Base-by-base conservation (phyloP, 768 basidiomycete genomes). In the Mycena haematopus region DNA sequence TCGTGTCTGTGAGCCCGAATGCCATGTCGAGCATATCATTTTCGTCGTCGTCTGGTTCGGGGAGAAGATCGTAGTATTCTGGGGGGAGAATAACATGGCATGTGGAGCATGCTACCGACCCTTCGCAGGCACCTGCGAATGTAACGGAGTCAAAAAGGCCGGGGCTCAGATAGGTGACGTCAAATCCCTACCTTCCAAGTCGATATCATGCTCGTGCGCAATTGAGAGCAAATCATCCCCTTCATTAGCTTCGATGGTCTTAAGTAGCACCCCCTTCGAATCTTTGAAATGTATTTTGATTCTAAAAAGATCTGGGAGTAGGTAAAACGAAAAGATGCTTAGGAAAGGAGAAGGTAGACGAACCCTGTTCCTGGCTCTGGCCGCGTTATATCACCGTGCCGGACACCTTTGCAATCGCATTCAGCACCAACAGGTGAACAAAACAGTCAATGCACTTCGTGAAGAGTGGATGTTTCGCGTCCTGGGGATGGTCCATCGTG, bases 1-100 rank as follows among this genome's bases (percentile, higher is more conserved):
- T 96, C 68, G 96, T 98, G 70, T 98, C 96, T 0, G 95, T 96
- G 55, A 99, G 81, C 0, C 94, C 97, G 70, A 98, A 99, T 4
- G 96, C 96, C 84, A 99, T 93, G 75, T 98, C 96, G 40, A 99
- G 84, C 94, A 96, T 95, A 70, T 95, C 96, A 70, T 98, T 99
- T 78, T 99, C 96, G 72, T 99, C 96, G 67, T 99, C 96, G 58
- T 92, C 92, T 5, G 96, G 96, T 71, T 99, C 96, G 1, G 93
- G 90, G 3, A 99, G 83, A 50, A 84, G 73, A 74, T 98, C 93
- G 73, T 95, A 98, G 63, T 88, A 82, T 70, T 95, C 88, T 22
- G 84, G 84, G 25, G 87, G 80, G 56, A 96, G 81, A 60, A 99
- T 93, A 58, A 99, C 86, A 74, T 99, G 96, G 74, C 96, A 99